Percentiles rank a stretch among this genome's conserved stretches.
These are phyloP conservation scores for Eimeria sp. DNA, from an alignment of 169 alveolate species.

Conservation along the genomic window DNA sequence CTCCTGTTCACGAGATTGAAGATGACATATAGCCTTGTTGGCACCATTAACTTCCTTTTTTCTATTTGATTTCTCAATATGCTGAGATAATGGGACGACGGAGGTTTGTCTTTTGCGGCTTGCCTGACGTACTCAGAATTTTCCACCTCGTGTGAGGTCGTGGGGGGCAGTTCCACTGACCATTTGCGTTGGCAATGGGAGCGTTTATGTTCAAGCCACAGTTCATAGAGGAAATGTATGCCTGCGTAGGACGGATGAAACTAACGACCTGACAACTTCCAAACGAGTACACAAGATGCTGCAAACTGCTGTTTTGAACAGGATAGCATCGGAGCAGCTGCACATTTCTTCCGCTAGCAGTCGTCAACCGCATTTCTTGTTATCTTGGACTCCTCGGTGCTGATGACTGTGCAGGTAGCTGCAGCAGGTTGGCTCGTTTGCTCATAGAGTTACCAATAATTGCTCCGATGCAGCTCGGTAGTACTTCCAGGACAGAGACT, in stretches of 20 bases:
- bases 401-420: slow-evolving; percentile 2
- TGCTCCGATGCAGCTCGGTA: background rate
- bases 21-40: background rate
- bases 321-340: background rate
- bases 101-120: background rate
- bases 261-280: background rate
- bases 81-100: background rate
- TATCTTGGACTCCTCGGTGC: background rate
- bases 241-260: background rate
- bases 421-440: background rate
- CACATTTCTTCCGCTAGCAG: background rate
- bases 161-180: background rate
- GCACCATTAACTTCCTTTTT: background rate
- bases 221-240: slow-evolving; percentile 83
- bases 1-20: background rate
- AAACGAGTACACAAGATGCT: background rate
- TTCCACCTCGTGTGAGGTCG: background rate
- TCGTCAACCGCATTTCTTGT: background rate
- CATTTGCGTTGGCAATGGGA: background rate
- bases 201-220: background rate
- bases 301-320: background rate
- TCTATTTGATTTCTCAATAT: background rate
- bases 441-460: background rate
- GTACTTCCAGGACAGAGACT: background rate
- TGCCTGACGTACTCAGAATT: background rate